Evolutionary conservation across 2,329 filamentous ascomycete species (phyloP).

Genomic region (Xylariaceae sp.): DNA sequence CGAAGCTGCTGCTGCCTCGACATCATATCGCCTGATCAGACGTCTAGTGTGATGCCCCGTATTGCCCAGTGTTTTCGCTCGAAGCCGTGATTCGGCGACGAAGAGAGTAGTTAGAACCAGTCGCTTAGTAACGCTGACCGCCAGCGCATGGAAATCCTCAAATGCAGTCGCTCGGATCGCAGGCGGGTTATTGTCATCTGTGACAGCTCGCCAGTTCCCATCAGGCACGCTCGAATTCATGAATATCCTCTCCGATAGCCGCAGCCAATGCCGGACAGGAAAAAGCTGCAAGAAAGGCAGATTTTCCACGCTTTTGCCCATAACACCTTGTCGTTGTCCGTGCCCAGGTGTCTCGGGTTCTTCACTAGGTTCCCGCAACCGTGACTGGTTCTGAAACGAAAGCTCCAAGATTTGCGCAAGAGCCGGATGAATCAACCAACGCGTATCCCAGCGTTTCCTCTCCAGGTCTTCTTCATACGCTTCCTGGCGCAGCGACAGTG

Average conservation of each 20-base stretch:
- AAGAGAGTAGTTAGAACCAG: conserved; percentile 69
- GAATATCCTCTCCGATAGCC: conserved; percentile 64
- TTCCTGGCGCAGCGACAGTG: conserved; percentile 63
- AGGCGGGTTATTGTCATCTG: conserved; percentile 53
- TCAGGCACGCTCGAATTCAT: conserved; percentile 67
- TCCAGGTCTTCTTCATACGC: conserved; percentile 60
- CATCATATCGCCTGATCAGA: conserved; percentile 44
- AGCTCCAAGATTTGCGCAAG: conserved; percentile 30
- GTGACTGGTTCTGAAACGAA: conserved; percentile 19
- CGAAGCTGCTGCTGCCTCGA: conserved; percentile 47
- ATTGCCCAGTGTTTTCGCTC: conserved; percentile 41
- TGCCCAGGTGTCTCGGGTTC: neutral
- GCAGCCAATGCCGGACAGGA: conserved; percentile 57
- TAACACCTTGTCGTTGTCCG: neutral
- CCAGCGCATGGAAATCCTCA: conserved; percentile 70
- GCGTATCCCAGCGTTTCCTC: conserved; percentile 55
- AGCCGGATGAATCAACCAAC: conserved; percentile 62
- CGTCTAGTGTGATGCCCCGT: conserved; percentile 19
- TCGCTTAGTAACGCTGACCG: conserved; percentile 65
- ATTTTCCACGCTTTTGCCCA: conserved; percentile 12
- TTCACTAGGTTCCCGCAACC: conserved; percentile 2
- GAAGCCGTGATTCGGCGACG: conserved; percentile 66
- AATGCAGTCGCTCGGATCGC: conserved; percentile 73
- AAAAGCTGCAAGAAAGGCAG: conserved; percentile 57
- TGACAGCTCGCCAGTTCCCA: conserved; percentile 65